Base-by-base conservation (phyloP, 1,139 yeast species). In the Geotrichum australiense region DNA sequence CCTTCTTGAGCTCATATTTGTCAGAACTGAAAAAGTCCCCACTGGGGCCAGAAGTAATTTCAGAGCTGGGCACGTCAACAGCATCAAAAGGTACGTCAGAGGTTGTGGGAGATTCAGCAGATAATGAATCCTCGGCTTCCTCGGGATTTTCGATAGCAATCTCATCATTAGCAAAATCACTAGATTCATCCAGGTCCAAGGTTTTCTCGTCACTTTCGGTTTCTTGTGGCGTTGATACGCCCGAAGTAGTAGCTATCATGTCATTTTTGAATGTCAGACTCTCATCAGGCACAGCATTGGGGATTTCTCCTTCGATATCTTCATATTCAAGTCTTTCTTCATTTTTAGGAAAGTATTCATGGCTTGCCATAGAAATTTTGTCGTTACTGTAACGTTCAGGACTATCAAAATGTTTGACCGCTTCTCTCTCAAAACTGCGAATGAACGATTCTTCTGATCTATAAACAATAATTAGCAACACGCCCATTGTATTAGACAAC, bases 341-440 rank as follows among this genome's bases (percentile, higher is more conserved):
- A n/a, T 35, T 18, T 23, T 33, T 15, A 23, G 32, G 16, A n/a
- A 27, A 28, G 20, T 36, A 31, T 37, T 52, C 48, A 6, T 48
- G 41, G 16, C 32, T 41, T 23, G 41, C 35, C 12, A 43, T 42
- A 30, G 39, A 28, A 7, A 40, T 35, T 16, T 4, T 15, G 7
- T n/a, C 18, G 4, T 18, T 19, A 32, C 4, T 8, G 21, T 26
- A 41, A 5, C 39, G 35, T 20, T 35, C 43, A 18, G 43, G 40
- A 18, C 43, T 35, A 25, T 41, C 43, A 25, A 35, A 41, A 19
- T 34, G 35, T 8, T 30, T 7, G 10, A 34, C 32, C 4, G 43
- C 39, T n/a, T 41, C 37, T 5, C 37, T 18, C 14, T 35, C 37
- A 31, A 21, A 41, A 10, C 25, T 10, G 12, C 32, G 21, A 14